phyloP scores from a whole-genome alignment of 2,329 filamentous ascomycete species.

The Pyrenochaeta sp. region DNA sequence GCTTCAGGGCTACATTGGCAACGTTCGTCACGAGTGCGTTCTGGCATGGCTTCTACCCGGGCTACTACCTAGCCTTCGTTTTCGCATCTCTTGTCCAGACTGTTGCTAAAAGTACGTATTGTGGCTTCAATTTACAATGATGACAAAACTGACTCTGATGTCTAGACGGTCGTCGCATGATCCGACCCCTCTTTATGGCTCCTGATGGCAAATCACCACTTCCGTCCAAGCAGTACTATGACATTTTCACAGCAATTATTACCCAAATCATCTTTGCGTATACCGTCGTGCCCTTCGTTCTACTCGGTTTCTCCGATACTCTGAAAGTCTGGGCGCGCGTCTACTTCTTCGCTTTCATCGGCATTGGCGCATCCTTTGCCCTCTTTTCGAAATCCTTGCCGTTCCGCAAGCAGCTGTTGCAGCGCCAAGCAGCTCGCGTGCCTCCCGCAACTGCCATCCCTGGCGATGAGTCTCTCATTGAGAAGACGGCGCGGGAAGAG shows the following conservation, averaged over 20 bases:
- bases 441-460: constrained; percentile 24
- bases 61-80: constrained; percentile 92
- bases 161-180: constrained; percentile 83
- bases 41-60: constrained; percentile 98
- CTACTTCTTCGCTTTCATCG: constrained; percentile 85
- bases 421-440: constrained; percentile 36
- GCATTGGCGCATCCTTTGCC: constrained; percentile 69
- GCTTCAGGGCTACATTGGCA: constrained; percentile 91
- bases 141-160: not conserved
- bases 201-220: constrained; percentile 66
- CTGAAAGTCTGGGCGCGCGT: constrained; percentile 82
- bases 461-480: constrained; percentile 36
- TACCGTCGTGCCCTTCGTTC: constrained; percentile 81
- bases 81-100: constrained; percentile 92
- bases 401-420: constrained; percentile 53
- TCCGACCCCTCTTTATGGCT: constrained; percentile 92
- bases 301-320: constrained; percentile 76
- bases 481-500: constrained; percentile 46
- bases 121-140: not conserved
- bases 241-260: constrained; percentile 75
- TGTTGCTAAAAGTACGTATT: constrained; percentile 85
- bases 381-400: constrained; percentile 87
- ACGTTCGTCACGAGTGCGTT: constrained; percentile 95
- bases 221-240: constrained; percentile 84
- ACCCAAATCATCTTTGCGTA: constrained; percentile 89